Evolutionary conservation across 78 protist genomes (phyloP), one percentile per base, ranked within the genome.

Genomic region (Dictyostelium capitatum): DNA sequence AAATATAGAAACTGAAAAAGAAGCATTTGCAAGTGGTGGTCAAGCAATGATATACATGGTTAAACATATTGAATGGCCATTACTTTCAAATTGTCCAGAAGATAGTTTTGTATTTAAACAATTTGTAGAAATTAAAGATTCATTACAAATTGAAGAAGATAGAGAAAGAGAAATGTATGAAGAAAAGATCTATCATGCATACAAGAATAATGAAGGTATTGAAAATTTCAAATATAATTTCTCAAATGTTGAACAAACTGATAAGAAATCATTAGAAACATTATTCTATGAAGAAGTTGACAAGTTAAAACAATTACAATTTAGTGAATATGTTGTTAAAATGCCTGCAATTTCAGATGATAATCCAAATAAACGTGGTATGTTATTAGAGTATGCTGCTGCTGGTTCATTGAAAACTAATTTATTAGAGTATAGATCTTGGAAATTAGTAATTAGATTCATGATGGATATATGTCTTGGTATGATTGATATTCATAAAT

Each of bases 401-500:
- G 54, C 46, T 4, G 79, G 79, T 11, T 73, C 79, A n/a, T 32
- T 73, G 48, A 73, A 73, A 47, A 46, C 79, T 32, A 37, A 73
- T n/a, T 19, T 73, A 9, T 3, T 73, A 23, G 56, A 73, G n/a
- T 73, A 46, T 11, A n/a, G 79, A 3, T 73, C 79, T 0, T 73
- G 79, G 79, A 73, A 73, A 20, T 46, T 47, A 8, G 37, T 79
- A 10, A 37, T 79, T 32, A 64, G 37, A 37, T 23, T 79, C 8
- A 23, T 79, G 51, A 28, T 54, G 30, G 83, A 79, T 28, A 56
- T 79, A 8, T 79, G 83, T 20, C 6, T 43, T 6, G 83, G 83
- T 14, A 79, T 79, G 83, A 79, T 30, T 2, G 65, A 96, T 80
- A 80, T 98, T 1, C 99, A 98, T 81, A n/a, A 14, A 25, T 43